These are phyloP conservation scores for Asterochloris erici DNA, from an alignment of 139 green algal genomes.

Conservation along the genomic window DNA sequence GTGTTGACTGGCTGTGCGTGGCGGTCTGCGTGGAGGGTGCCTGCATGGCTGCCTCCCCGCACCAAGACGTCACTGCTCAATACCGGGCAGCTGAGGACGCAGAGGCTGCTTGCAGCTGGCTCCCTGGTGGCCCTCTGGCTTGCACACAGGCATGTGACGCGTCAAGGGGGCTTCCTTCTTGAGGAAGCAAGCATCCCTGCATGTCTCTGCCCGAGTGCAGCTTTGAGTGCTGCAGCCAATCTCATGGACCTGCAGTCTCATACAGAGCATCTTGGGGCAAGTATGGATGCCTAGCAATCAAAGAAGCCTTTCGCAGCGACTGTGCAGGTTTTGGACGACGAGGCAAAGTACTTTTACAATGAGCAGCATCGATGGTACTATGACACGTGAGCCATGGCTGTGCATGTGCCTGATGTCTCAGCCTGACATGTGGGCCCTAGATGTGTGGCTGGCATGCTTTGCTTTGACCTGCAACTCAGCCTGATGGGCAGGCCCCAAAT, in stretches of 20 bases:
- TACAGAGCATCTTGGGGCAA: background rate
- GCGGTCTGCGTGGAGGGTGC: background rate
- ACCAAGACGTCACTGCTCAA: background rate
- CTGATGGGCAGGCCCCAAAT: background rate
- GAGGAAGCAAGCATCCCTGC: background rate
- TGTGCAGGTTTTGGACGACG: slow-evolving; percentile 31
- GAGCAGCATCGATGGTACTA: slow-evolving; percentile 34
- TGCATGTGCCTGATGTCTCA: background rate
- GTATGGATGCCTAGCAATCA: background rate
- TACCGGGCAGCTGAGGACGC: no score
- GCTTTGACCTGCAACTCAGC: background rate
- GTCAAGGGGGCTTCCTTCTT: background rate
- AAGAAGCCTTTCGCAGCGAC: background rate
- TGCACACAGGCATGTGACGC: no score
- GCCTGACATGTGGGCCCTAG: background rate
- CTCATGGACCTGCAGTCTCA: background rate
- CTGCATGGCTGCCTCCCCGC: background rate
- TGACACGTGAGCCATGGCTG: background rate
- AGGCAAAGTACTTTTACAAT: slow-evolving; percentile 69
- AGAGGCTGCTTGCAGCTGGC: no score
- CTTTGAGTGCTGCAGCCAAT: background rate
- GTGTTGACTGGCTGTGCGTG: slow-evolving; percentile 1
- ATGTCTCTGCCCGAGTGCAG: background rate
- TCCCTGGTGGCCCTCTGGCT: no score
- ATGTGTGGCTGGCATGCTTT: background rate